These are phyloP conservation scores for Ogataea sp. DNA, from an alignment of 805 yeast genomes.

Conservation along the genomic window DNA sequence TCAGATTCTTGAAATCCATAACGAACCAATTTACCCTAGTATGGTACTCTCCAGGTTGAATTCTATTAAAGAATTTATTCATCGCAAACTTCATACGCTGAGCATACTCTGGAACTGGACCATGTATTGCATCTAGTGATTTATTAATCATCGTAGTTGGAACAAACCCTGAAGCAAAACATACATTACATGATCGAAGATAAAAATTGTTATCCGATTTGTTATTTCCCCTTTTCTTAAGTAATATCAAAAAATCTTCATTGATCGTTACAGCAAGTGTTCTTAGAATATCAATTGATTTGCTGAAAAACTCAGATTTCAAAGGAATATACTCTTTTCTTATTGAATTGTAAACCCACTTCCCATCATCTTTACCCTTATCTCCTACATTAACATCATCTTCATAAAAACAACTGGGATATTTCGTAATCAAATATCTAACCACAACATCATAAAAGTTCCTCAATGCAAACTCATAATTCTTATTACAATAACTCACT, in stretches of 20 bases:
- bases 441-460: slow-evolving; percentile 40
- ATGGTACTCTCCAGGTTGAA: slow-evolving; percentile 42
- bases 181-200: slow-evolving; percentile 40
- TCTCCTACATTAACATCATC: not conserved
- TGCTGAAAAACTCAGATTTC: not conserved
- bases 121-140: slow-evolving; percentile 48
- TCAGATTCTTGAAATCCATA: slow-evolving; percentile 24
- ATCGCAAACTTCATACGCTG: slow-evolving; percentile 44
- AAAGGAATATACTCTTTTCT: not conserved
- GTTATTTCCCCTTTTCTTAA: slow-evolving; percentile 20
- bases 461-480: slow-evolving; percentile 26
- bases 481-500: slow-evolving; percentile 23
- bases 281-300: slow-evolving; percentile 7
- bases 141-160: slow-evolving; percentile 27
- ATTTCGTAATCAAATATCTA: slow-evolving; percentile 5
- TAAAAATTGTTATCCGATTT: slow-evolving; percentile 37
- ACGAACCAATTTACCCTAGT: slow-evolving; percentile 54
- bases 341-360: not conserved
- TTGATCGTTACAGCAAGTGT: slow-evolving; percentile 32
- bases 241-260: slow-evolving; percentile 47
- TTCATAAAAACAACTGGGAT: not conserved
- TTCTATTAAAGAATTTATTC: slow-evolving; percentile 48
- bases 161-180: slow-evolving; percentile 59
- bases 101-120: slow-evolving; percentile 56
- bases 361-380: too few relatives aligned